Base-by-base conservation (phyloP, 1,284 basidiomycete genomes). In the Rhodotorula sp. region DNA sequence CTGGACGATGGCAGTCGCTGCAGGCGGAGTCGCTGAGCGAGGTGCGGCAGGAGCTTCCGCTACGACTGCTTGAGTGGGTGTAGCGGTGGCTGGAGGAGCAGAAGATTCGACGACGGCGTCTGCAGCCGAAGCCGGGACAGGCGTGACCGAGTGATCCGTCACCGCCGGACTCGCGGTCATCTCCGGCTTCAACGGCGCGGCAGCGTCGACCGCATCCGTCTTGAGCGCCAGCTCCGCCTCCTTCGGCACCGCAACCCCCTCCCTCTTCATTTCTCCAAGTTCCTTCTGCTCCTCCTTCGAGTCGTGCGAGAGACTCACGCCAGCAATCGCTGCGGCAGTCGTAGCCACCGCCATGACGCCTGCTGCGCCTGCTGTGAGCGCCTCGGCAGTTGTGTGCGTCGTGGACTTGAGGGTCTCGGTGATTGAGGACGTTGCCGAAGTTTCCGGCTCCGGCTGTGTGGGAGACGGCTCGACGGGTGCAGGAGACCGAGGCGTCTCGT, bases 381-480 rank as follows among this genome's bases (percentile, higher is more conserved):
- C 55, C 7, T 8, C 36, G 15, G 55, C 55, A 4, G 55, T 24
- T 3, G 55, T 34, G 24, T 39, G 34, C 15, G 55, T 27, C 24
- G 55, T 36, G 5, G 55, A 39, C 55, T 56, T 62, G 52, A 62
- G 36, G 29, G 60, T 29, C 51, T 54, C 51, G 27, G 36, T 27
- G 27, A 44, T 29, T 4, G 27, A 36, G 36, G 24, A 17, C 22
- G 32, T 44, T 44, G 39, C 39, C 3, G 39, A 44, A 10, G 5
- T 3, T 44, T 44, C 39, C 39, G 39, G 39, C 19, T 44, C 55
- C 0, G 34, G n/a, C 36, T 15, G n/a, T 4, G 24, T 1, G 2
- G 34, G 3, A 17, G 55, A n/a, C 24, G 55, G 5, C 15, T 56
- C 55, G 22, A 44, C 9, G 39, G 39, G 39, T 17, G 24, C 9